These are phyloP conservation scores for Syzygium malaccense DNA, from an alignment of 441 rosid genomes.

Conservation along the genomic window DNA sequence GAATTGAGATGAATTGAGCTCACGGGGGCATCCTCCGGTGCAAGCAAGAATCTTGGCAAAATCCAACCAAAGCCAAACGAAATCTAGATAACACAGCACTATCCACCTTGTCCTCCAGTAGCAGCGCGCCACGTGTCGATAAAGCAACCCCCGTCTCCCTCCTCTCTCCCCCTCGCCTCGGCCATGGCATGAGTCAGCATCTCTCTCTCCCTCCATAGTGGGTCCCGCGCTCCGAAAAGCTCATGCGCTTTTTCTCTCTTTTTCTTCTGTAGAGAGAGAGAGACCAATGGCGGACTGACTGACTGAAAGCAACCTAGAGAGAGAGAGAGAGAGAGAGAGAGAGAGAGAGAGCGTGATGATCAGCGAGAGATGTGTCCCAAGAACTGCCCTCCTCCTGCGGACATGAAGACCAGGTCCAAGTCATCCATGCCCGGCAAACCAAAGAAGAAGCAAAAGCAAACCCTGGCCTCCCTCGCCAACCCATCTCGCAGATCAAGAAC, in stretches of 20 bases:
- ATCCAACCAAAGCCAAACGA: constrained; percentile 12
- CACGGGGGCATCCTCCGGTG: background rate
- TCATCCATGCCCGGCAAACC: background rate
- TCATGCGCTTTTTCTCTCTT: background rate
- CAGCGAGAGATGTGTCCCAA: constrained; percentile 14
- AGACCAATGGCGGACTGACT: background rate
- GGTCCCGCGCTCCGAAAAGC: background rate
- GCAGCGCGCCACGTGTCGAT: constrained; percentile 24
- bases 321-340: background rate
- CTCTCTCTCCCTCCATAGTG: background rate
- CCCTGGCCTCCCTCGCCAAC: background rate
- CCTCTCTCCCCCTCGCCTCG: background rate
- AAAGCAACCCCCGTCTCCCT: background rate
- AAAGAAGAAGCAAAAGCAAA: background rate
- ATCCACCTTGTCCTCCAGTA: constrained; percentile 35
- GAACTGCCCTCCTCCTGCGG: background rate
- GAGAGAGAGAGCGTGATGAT: background rate
- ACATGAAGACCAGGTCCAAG: constrained; percentile 8
- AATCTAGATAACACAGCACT: constrained; percentile 45
- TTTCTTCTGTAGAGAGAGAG: background rate
- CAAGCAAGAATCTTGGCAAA: background rate
- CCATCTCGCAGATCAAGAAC: constrained; percentile 38
- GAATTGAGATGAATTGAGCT: background rate
- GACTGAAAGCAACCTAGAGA: background rate
- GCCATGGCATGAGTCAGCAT: background rate